Percentiles rank a stretch among this genome's conserved stretches.
These are phyloP conservation scores for Noccaea caerulescens DNA, from an alignment of 345 rosid species.

Conservation along the genomic window DNA sequence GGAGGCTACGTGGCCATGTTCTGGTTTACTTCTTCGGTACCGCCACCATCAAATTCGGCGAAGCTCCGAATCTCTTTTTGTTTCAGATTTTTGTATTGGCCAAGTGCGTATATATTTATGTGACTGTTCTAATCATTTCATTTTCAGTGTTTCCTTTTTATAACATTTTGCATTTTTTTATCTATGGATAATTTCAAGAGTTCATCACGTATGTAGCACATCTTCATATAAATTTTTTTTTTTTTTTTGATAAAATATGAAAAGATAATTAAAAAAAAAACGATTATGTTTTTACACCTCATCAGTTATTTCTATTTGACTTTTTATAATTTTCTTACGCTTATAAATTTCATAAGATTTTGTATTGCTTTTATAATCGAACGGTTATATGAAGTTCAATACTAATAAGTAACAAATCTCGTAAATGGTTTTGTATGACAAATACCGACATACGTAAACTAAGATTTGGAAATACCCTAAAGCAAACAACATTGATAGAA, in stretches of 20 bases:
- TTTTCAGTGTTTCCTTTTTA: background rate
- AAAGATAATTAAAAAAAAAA: no score
- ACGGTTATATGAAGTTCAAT: no score
- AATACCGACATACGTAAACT: no score
- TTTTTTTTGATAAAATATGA: no score
- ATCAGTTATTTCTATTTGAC: background rate
- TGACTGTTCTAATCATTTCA: slow-evolving; percentile 30
- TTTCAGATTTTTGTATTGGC: slow-evolving; percentile 16
- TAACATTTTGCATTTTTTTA: background rate
- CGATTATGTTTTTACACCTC: background rate
- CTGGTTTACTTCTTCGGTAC: slow-evolving; percentile 30
- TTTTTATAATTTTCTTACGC: no score
- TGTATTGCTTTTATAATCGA: no score
- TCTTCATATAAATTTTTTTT: background rate
- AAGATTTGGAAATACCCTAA: no score
- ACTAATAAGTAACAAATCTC: no score
- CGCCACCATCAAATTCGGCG: slow-evolving; percentile 29
- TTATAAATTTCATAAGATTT: no score
- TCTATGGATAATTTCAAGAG: background rate
- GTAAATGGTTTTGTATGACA: no score
- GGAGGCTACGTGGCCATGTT: slow-evolving; percentile 27
- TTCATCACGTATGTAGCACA: slow-evolving; percentile 19
- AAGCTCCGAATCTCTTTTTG: slow-evolving; percentile 22
- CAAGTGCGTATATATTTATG: background rate
- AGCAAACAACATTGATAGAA: no score